Conservation (phyloP, 2,329 filamentous ascomycete species). For the Alternaria metachromatica region DNA sequence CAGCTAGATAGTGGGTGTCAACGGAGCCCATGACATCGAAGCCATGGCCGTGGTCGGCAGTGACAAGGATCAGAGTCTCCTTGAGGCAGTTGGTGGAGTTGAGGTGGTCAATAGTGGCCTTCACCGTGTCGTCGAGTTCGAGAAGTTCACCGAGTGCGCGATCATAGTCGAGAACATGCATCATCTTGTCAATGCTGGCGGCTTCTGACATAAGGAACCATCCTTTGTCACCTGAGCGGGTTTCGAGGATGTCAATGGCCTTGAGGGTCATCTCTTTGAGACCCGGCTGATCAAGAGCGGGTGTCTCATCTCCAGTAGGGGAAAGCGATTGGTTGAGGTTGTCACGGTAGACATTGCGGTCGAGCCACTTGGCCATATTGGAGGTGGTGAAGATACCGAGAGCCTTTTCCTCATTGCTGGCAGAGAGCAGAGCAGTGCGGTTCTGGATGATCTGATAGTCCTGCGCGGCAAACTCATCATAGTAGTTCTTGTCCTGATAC, state of each 20-base stretch:
- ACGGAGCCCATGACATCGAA: slow-evolving; percentile 86
- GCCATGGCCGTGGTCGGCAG: slow-evolving; percentile 88
- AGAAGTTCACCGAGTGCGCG: slow-evolving; percentile 83
- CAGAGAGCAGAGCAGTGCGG: slow-evolving; percentile 70
- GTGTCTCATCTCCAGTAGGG: slow-evolving; percentile 67
- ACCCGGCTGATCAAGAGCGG: slow-evolving; percentile 78
- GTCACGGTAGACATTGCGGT: slow-evolving; percentile 78
- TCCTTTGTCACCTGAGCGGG: slow-evolving; percentile 69
- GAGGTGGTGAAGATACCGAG: slow-evolving; percentile 79
- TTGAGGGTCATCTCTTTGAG: slow-evolving; percentile 91
- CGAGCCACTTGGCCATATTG: slow-evolving; percentile 84
- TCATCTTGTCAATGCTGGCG: slow-evolving; percentile 87
- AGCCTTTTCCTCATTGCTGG: slow-evolving; percentile 66
- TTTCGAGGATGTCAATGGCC: slow-evolving; percentile 78
- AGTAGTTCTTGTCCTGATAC: slow-evolving; percentile 75
- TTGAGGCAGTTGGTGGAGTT: slow-evolving; percentile 70
- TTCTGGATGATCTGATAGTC: slow-evolving; percentile 76
- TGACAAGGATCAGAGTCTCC: slow-evolving; percentile 79
- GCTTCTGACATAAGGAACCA: slow-evolving; percentile 91
- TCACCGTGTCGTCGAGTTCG: slow-evolving; percentile 83
- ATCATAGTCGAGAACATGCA: slow-evolving; percentile 85
- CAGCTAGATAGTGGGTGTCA: slow-evolving; percentile 77
- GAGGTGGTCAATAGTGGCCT: slow-evolving; percentile 75
- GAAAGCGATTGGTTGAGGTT: slow-evolving; percentile 75
- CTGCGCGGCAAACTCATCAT: slow-evolving; percentile 71